These are phyloP conservation scores for Tympanopsis confertula DNA, from an alignment of 2,329 filamentous ascomycete genomes.

Conservation along the genomic window DNA sequence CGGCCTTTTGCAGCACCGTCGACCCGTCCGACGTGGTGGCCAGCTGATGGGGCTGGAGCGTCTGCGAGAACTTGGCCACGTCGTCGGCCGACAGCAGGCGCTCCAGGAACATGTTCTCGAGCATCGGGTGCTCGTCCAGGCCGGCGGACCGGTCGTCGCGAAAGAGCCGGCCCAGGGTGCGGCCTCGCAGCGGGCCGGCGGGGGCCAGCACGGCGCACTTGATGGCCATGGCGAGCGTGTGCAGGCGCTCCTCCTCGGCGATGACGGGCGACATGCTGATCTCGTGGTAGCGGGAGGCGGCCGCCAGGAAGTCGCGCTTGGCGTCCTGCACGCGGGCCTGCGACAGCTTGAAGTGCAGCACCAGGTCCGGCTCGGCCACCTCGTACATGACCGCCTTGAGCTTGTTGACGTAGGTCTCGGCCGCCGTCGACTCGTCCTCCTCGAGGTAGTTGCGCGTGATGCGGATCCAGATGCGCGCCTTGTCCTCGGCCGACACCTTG, in stretches of 20 bases:
- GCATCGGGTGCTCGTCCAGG: constrained; percentile 70
- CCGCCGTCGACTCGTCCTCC: constrained; percentile 76
- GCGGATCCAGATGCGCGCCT: constrained; percentile 78
- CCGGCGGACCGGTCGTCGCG: constrained; percentile 76
- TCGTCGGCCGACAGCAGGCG: constrained; percentile 71
- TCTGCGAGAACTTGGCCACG: constrained; percentile 73
- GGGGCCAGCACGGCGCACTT: constrained; percentile 87
- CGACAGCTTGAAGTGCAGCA: constrained; percentile 77
- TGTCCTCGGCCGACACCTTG: constrained; percentile 69
- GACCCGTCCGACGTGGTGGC: constrained; percentile 81
- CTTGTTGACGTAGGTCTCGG: constrained; percentile 83
- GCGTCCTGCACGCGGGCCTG: constrained; percentile 90
- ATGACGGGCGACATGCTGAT: constrained; percentile 69
- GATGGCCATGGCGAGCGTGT: constrained; percentile 76
- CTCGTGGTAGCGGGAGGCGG: constrained; percentile 76
- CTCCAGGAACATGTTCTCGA: constrained; percentile 97
- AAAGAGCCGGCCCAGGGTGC: constrained; percentile 73
- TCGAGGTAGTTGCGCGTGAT: constrained; percentile 92
- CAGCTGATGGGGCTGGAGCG: constrained; percentile 76
- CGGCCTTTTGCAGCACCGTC: constrained; percentile 83
- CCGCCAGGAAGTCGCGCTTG: constrained; percentile 78
- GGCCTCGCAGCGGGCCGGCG: constrained; percentile 73
- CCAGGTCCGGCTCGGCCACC: constrained; percentile 61
- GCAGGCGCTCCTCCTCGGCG: constrained; percentile 75
- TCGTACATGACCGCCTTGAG: constrained; percentile 84